phyloP scores from a whole-genome alignment of 2,329 filamentous ascomycete genomes.

The Fusarium tupiense region DNA sequence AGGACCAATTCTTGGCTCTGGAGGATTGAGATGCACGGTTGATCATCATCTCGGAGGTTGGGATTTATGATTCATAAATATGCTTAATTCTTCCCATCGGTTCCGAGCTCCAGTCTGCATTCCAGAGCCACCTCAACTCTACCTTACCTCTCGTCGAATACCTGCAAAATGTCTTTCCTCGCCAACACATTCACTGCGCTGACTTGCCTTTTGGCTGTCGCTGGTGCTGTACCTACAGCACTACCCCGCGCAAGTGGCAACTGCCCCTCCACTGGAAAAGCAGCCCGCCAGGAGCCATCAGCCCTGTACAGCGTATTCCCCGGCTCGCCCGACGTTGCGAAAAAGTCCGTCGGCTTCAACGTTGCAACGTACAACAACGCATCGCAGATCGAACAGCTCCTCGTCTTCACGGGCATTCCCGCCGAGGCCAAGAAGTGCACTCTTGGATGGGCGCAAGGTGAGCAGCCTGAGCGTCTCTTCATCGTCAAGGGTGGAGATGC shows the following conservation, averaged over 20 bases:
- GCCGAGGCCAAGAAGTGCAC: slow-evolving; percentile 42
- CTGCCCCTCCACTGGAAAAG: slow-evolving; percentile 12
- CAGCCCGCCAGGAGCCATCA: slow-evolving; percentile 9
- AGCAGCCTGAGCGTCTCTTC: slow-evolving; percentile 51
- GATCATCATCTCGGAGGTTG: slow-evolving; percentile 26
- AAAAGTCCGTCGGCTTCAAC: slow-evolving; percentile 30
- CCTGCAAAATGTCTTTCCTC: slow-evolving; percentile 16
- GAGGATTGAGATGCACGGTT: slow-evolving; percentile 10
- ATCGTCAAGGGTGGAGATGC: slow-evolving; percentile 46
- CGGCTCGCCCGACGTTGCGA: slow-evolving; percentile 22
- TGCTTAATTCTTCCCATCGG: slow-evolving; percentile 1
- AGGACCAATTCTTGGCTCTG: neutral
- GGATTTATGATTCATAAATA: slow-evolving; percentile 8
- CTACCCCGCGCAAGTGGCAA: slow-evolving; percentile 10
- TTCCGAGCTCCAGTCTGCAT: neutral
- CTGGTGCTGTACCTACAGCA: slow-evolving; percentile 15
- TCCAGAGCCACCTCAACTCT: neutral
- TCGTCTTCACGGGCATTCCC: slow-evolving; percentile 47
- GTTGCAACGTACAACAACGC: slow-evolving; percentile 39
- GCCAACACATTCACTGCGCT: slow-evolving; percentile 5
- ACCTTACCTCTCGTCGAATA: neutral
- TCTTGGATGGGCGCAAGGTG: slow-evolving; percentile 50
- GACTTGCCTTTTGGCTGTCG: slow-evolving; percentile 19
- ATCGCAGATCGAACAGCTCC: slow-evolving; percentile 45
- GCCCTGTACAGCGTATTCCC: slow-evolving; percentile 32